These are phyloP conservation scores for Metschnikowia chrysomelidarum DNA, from an alignment of 805 yeast species.

Conservation along the genomic window DNA sequence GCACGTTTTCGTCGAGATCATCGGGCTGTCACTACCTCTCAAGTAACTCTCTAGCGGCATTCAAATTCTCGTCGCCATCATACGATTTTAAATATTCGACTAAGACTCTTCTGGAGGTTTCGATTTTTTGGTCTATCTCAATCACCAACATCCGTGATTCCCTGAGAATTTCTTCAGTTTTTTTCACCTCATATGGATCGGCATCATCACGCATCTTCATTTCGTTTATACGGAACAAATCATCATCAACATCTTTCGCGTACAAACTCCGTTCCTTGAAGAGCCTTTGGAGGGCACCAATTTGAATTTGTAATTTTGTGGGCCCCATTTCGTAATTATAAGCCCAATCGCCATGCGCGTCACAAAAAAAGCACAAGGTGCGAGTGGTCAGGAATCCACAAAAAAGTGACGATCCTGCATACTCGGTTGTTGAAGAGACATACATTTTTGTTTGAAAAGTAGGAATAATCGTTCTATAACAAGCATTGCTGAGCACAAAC, in stretches of 20 bases:
- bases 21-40: constrained; percentile 18
- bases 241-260: constrained; percentile 55
- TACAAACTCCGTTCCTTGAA: constrained; percentile 66
- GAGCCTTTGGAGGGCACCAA: constrained; percentile 65
- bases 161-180: constrained; percentile 36
- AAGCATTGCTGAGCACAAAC: no score
- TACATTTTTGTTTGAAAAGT: no score
- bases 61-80: constrained; percentile 34
- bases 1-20: no score
- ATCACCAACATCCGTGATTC: constrained; percentile 40
- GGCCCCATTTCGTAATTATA: constrained; percentile 71
- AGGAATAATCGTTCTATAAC: no score
- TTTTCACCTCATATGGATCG: constrained; percentile 59
- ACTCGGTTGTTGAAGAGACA: no score
- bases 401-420: no score
- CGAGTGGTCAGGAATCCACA: no score
- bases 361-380: no score
- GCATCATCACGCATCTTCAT: constrained; percentile 51
- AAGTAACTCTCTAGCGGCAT: constrained; percentile 25
- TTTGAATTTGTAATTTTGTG: constrained; percentile 65
- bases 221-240: constrained; percentile 45
- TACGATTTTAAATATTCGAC: constrained; percentile 36
- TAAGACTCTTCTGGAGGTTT: constrained; percentile 36
- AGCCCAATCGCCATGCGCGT: no score
- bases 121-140: constrained; percentile 20